phyloP scores from a whole-genome alignment of 202 grass and related monocot species.

The Musa balbisiana region DNA sequence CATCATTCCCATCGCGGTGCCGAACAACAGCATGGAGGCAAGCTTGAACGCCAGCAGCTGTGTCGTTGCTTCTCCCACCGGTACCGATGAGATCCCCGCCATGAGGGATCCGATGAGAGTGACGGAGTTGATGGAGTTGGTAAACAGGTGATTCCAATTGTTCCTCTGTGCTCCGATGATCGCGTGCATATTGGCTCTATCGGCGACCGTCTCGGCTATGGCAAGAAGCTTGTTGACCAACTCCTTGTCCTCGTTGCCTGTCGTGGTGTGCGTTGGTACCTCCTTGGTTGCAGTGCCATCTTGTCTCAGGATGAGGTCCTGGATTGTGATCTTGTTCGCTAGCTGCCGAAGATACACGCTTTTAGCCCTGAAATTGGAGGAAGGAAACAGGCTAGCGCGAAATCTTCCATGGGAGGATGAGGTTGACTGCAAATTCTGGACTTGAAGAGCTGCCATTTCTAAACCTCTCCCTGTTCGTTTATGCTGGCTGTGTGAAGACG shows the following conservation, averaged over 20 bases:
- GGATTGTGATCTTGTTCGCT: neutral
- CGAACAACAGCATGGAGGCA: slow-evolving; percentile 34
- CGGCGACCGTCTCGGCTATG: slow-evolving; percentile 37
- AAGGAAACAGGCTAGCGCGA: neutral
- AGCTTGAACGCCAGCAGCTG: slow-evolving; percentile 27
- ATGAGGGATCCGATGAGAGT: slow-evolving; percentile 33
- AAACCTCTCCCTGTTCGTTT: neutral
- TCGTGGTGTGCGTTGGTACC: neutral
- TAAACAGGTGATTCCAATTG: slow-evolving; percentile 67
- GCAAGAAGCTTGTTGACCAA: slow-evolving; percentile 32
- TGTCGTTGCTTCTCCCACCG: slow-evolving; percentile 6
- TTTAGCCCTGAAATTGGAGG: neutral
- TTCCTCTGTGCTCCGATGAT: slow-evolving; percentile 59
- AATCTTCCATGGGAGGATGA: neutral
- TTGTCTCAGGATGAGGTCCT: neutral
- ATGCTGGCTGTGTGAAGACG: neutral
- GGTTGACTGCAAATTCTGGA: neutral
- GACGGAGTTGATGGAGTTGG: slow-evolving; percentile 58
- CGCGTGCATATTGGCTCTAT: slow-evolving; percentile 51
- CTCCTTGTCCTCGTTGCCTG: neutral
- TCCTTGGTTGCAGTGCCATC: neutral
- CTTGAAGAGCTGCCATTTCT: slow-evolving; percentile 4
- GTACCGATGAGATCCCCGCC: slow-evolving; percentile 34
- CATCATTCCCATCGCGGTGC: slow-evolving; percentile 34
- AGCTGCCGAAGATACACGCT: neutral